Conservation (phyloP, 208 protist species). For the Leptomonas seymouri region DNA sequence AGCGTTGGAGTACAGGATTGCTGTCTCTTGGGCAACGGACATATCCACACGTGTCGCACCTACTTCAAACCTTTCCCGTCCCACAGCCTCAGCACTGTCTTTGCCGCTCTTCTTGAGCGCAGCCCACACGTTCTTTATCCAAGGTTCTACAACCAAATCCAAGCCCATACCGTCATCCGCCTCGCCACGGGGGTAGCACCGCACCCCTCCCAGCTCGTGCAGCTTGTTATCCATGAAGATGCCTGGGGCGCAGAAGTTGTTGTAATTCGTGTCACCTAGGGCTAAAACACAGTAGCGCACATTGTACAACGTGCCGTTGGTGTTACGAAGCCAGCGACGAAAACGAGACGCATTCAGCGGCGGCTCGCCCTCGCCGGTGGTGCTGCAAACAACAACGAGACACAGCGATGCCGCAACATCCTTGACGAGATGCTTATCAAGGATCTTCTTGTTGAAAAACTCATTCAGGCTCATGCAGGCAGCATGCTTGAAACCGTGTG, state of each 20-base stretch:
- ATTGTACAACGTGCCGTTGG: slow-evolving; percentile 33
- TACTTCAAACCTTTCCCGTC: slow-evolving; percentile 2
- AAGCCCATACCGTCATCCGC: slow-evolving; percentile 77
- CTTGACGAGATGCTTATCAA: slow-evolving; percentile 33
- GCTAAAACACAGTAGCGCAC: slow-evolving; percentile 65
- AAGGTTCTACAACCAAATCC: slow-evolving; percentile 74
- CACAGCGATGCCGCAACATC: slow-evolving; percentile 30
- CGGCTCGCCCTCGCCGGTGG: slow-evolving; percentile 78
- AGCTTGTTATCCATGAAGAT: slow-evolving; percentile 64
- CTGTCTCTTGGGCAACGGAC: slow-evolving; percentile 39
- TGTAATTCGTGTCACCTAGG: slow-evolving; percentile 84
- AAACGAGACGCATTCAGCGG: slow-evolving; percentile 76
- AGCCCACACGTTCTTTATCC: slow-evolving; percentile 47
- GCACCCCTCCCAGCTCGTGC: slow-evolving; percentile 44
- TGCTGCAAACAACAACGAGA: slow-evolving; percentile 74
- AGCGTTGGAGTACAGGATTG: slow-evolving; percentile 55
- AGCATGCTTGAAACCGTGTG: slow-evolving; percentile 23
- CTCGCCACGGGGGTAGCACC: slow-evolving; percentile 65
- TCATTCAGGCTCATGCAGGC: slow-evolving; percentile 54
- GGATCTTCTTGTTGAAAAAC: slow-evolving; percentile 35
- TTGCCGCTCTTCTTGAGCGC: slow-evolving; percentile 23
- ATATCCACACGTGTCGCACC: slow-evolving; percentile 34
- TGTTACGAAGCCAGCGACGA: slow-evolving; percentile 59
- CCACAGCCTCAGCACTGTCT: background rate
- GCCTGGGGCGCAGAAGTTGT: slow-evolving; percentile 69